A percentile compares a stretch with the other conserved stretches of the same genome.
These are phyloP conservation scores for Cyclotella baltica DNA, from an alignment of 108 stramenopile genomes.

Conservation along the genomic window DNA sequence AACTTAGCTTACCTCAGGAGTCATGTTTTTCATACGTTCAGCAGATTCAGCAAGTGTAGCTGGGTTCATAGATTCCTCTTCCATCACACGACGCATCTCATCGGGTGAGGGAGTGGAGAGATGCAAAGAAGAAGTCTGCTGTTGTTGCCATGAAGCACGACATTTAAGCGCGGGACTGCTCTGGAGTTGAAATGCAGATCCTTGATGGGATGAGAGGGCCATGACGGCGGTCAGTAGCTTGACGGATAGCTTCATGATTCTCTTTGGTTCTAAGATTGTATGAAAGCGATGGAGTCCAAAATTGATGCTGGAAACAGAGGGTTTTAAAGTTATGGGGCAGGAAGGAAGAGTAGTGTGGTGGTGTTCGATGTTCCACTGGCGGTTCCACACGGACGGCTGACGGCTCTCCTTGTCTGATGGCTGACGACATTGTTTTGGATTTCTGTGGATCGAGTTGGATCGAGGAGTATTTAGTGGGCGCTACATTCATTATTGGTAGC, in stretches of 20 bases:
- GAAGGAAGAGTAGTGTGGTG: too few species aligned
- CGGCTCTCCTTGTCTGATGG: too few species aligned
- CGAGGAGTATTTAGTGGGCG: too few species aligned
- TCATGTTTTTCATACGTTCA: conserved; percentile 69
- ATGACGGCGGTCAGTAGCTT: conserved; percentile 13
- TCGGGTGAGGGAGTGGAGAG: conserved; percentile 45
- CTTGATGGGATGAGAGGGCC: neutral
- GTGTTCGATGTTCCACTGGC: too few species aligned
- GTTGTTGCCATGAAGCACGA: conserved; percentile 7
- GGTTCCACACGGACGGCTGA: too few species aligned
- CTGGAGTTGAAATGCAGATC: neutral
- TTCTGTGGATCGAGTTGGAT: too few species aligned
- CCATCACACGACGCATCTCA: conserved; percentile 58
- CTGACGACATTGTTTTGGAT: too few species aligned
- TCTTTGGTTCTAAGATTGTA: too few species aligned
- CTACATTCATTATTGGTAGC: too few species aligned
- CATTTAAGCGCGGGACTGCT: neutral
- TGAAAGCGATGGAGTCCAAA: too few species aligned
- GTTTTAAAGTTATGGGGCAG: too few species aligned
- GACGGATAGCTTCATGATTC: conserved; percentile 38
- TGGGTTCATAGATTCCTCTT: conserved; percentile 56
- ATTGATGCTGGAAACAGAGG: too few species aligned
- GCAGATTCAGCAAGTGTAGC: conserved; percentile 60
- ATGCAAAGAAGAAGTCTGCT: neutral
- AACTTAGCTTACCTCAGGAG: conserved; percentile 37